Conservation (phyloP, 2,329 filamentous ascomycete species). For the Orbilia blumenaviensis region DNA sequence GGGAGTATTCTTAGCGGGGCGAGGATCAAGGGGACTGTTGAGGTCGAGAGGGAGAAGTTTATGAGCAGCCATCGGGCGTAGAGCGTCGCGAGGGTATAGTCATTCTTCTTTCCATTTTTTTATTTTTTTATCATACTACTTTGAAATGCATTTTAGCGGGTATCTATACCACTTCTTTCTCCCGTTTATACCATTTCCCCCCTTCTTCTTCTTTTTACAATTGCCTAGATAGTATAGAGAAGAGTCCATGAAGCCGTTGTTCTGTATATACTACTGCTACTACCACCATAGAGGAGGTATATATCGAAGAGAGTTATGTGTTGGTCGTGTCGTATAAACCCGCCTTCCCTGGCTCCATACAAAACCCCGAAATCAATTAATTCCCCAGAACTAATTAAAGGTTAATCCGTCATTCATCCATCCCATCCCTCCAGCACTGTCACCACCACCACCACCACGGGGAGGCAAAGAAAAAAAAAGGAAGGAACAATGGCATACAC, state of each 20-base stretch:
- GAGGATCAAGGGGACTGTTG: constrained; percentile 70
- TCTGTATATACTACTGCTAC: too few relatives aligned
- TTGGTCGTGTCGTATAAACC: constrained; percentile 1
- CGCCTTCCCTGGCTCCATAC: not conserved
- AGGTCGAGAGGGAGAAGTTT: constrained; percentile 73
- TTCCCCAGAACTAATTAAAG: too few relatives aligned
- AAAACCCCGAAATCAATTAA: too few relatives aligned
- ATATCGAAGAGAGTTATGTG: too few relatives aligned
- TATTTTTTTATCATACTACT: not conserved
- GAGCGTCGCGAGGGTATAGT: constrained; percentile 5
- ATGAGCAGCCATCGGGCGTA: constrained; percentile 59
- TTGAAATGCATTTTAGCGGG: constrained; percentile 28
- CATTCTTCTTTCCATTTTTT: not conserved
- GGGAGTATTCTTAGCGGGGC: constrained; percentile 70
- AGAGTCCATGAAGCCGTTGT: not conserved
- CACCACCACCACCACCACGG: too few relatives aligned
- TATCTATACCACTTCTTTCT: not conserved
- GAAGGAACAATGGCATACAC: too few relatives aligned
- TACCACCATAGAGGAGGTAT: too few relatives aligned
- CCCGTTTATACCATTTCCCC: too few relatives aligned
- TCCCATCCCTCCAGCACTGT: too few relatives aligned
- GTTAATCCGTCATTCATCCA: too few relatives aligned
- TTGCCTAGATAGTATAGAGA: not conserved
- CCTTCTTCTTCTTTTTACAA: too few relatives aligned
- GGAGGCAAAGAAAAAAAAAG: too few relatives aligned